Base-by-base conservation (phyloP, 2,329 filamentous ascomycete species). In the Exophiala oligosperma region DNA sequence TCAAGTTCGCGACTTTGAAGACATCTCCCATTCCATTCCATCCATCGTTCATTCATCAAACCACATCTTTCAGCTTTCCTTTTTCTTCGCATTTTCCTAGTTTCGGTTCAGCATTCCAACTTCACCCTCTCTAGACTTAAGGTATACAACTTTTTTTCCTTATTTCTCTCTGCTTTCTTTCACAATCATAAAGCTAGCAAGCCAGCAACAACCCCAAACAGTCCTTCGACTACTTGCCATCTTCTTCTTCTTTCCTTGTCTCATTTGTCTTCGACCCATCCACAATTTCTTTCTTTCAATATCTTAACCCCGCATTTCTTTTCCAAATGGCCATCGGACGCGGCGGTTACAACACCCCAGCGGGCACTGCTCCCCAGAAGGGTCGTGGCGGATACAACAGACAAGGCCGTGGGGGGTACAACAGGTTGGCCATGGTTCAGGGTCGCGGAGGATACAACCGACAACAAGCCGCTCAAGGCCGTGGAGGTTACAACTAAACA, bases 311-410 rank as follows among this genome's bases (percentile, higher is more conserved):
- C 52, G 43, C 57, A 1, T 41, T 61, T 52, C 35, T 56, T 35
- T 26, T 61, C 48, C 43, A 49, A 52, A 66, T 64, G 52, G 60
- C 60, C 56, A 66, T 68, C 47, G 68, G 69, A 56, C 68, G 68
- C 50, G 68, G 68, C 52, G 68, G 69, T 52, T 71, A 71, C 64
- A 71, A 70, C 60, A 57, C 56, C 52, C 64, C 60, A 43, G 60
- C 61, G 54, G 55, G 59, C 60, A 54, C 43, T 58, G 44, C 52
- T 55, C 62, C 60, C 49, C 51, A 53, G 48, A 55, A 63, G 72
- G 74, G 74, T 49, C 71, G 75, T 61, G 73, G 73, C 40, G 73
- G 71, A 44, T 74, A 74, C 64, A 74, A 75, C 66, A 58, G 62
- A 58, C 52, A 54, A 37, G 61, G 62, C n/a, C 63, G 59, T 41